phyloP scores from a whole-genome alignment of 1,284 basidiomycete genomes.

The Acaromyces ingoldii region DNA sequence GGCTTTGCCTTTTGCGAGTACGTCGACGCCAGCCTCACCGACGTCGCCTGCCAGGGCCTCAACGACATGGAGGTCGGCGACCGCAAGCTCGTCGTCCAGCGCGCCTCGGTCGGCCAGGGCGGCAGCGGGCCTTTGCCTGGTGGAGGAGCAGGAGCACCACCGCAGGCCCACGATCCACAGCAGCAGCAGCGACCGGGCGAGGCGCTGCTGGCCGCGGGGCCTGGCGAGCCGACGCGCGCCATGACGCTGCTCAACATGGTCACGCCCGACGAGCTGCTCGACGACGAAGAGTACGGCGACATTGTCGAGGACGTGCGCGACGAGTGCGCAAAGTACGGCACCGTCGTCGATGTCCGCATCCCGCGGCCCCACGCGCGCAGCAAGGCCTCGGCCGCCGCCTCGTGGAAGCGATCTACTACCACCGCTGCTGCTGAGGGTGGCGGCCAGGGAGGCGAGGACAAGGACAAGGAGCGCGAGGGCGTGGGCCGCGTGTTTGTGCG shows the following conservation, averaged over 20 bases:
- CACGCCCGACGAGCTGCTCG: conserved; percentile 79
- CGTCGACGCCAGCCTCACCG: conserved; percentile 78
- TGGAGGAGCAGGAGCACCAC: conserved; percentile 20
- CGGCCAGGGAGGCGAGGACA: conserved; percentile 51
- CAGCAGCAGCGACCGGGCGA: conserved; percentile 54
- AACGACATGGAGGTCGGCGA: conserved; percentile 98
- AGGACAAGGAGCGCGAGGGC: conserved; percentile 76
- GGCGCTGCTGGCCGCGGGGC: conserved; percentile 54
- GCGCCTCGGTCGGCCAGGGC: conserved; percentile 78
- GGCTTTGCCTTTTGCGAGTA: conserved; percentile 99
- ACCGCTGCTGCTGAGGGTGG: conserved; percentile 54
- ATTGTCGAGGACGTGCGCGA: conserved; percentile 91
- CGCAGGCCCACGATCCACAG: too few species aligned
- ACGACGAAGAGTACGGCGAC: conserved; percentile 89
- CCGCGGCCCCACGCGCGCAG: conserved; percentile 38
- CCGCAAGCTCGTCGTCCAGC: conserved; percentile 90
- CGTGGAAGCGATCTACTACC: conserved; percentile 56
- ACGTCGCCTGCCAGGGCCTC: conserved; percentile 90
- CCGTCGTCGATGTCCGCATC: conserved; percentile 42
- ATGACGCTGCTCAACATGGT: conserved; percentile 99
- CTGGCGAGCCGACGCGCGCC: conserved; percentile 62
- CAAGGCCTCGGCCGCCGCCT: conserved; percentile 39
- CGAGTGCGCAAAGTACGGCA: conserved; percentile 57
- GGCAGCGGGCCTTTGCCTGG: background rate
- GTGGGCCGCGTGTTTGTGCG: conserved; percentile 92